These are phyloP conservation scores for Sclerotinia subarctica DNA, from an alignment of 2,329 filamentous ascomycete species.

Conservation along the genomic window DNA sequence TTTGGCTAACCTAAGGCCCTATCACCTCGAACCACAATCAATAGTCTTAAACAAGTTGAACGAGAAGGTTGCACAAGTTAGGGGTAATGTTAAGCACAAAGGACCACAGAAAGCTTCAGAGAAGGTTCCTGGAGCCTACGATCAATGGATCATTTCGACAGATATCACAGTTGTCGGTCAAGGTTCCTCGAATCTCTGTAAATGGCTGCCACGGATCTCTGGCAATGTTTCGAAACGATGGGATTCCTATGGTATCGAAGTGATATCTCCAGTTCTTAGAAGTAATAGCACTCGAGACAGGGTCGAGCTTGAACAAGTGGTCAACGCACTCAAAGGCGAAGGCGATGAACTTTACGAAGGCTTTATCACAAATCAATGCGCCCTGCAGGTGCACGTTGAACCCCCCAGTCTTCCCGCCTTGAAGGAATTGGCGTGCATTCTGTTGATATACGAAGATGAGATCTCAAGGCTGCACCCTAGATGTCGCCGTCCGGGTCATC, in stretches of 20 bases:
- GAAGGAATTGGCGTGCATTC: conserved; percentile 29
- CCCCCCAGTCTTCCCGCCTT: conserved; percentile 25
- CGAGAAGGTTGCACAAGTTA: conserved; percentile 10
- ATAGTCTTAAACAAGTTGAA: conserved; percentile 23
- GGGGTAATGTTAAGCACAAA: background rate
- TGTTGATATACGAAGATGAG: conserved; percentile 34
- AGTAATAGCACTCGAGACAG: conserved; percentile 12
- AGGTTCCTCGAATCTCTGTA: conserved; percentile 28
- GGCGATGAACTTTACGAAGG: conserved; percentile 19
- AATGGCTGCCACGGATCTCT: conserved; percentile 25
- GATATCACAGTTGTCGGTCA: conserved; percentile 30
- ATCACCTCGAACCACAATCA: conserved; percentile 25
- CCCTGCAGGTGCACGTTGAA: conserved; percentile 32
- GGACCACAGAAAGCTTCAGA: background rate
- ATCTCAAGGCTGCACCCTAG: conserved; percentile 30
- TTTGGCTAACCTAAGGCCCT: conserved; percentile 4
- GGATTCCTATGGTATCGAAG: conserved; percentile 33
- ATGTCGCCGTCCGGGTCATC: conserved; percentile 28
- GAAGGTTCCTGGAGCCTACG: conserved; percentile 22
- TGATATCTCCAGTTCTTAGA: conserved; percentile 28
- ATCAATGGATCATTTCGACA: conserved; percentile 28
- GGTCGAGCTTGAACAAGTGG: conserved; percentile 23
- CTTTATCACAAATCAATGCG: conserved; percentile 35
- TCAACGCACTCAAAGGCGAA: conserved; percentile 21
- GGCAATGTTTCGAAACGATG: conserved; percentile 21